Base-by-base conservation (phyloP, 2,329 filamentous ascomycete species). In the Exophiala sp. region DNA sequence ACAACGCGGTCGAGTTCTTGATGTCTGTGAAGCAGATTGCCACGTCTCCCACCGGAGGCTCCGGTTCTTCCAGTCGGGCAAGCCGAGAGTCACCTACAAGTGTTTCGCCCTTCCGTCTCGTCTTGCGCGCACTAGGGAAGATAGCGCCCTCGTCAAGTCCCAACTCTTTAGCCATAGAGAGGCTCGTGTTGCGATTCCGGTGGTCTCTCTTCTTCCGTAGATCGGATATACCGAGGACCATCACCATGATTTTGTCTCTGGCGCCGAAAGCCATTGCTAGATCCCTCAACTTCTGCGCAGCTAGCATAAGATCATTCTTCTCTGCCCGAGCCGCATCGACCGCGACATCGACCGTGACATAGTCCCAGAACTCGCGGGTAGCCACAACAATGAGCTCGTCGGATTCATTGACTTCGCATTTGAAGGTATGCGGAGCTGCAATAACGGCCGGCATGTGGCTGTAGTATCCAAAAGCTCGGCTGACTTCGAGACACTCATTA, bases 11-110 rank as follows among this genome's bases (percentile, higher is more conserved):
- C 19, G 91, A 97, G 71, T 91, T 95, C 75, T 97, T 97, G 77
- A 98, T 98, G 72, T 98, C 93, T 0, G 93, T 98, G 66, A 98
- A 98, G 43, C 95, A 89, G 63, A 98, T 88, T 35, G 88, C 86
- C 42, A 97, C 82, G 62, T 95, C 88, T 40, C 91, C 91, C 1
- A 83, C 88, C 0, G 93, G 93, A 10, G 93, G 88, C 54, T 91
- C 86, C 43, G 97, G 90, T 69, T 95, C 91, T 46, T 93, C 88
- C 23, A 97, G 81, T 41, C 91, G 81, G 51, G 87, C 86, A 47
- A 98, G 79, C 47, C 85, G 88, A 19, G 89, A 95, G 66, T 97
- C 89, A 48, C 86, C 81, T n/a, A 79, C 76, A 19, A 57, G 55
- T 2, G 51, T 56, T 43, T 59, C 53, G 37, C 69, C 70, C 59